Evolutionary conservation across 352 stramenopile species (phyloP).

Genomic region (Pythium scleroteichum): DNA sequence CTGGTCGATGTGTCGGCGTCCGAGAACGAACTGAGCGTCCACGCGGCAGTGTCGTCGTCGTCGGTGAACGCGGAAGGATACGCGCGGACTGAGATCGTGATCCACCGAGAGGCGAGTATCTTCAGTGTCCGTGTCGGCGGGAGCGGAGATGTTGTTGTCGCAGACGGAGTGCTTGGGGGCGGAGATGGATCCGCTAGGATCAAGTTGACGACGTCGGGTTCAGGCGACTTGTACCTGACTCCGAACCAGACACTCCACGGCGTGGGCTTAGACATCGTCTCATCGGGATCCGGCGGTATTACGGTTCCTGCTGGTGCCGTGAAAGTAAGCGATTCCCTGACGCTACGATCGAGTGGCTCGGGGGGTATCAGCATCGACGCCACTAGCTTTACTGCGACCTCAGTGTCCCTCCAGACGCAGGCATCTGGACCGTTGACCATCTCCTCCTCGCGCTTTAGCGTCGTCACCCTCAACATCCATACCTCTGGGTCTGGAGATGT

Average conservation of each 20-base stretch:
- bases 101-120: neutral
- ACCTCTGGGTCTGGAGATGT: neutral
- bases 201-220: neutral
- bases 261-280: no score
- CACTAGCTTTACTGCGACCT: no score
- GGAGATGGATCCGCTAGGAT: neutral
- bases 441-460: neutral
- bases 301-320: no score
- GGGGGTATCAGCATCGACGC: no score
- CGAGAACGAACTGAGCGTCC: neutral
- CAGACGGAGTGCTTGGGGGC: neutral
- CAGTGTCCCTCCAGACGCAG: neutral
- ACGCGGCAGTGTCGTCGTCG: no score
- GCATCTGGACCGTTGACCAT: neutral
- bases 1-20: neutral
- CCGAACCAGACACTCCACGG: no score
- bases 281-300: neutral
- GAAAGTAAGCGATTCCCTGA: neutral
- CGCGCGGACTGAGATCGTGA: constrained; percentile 3
- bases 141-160: constrained; percentile 3
- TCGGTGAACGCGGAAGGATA: neutral
- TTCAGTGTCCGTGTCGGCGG: neutral
- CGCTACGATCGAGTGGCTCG: no score
- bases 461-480: neutral
- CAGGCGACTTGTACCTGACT: neutral